Base-by-base conservation (phyloP, 768 basidiomycete species). In the Russula compacta region DNA sequence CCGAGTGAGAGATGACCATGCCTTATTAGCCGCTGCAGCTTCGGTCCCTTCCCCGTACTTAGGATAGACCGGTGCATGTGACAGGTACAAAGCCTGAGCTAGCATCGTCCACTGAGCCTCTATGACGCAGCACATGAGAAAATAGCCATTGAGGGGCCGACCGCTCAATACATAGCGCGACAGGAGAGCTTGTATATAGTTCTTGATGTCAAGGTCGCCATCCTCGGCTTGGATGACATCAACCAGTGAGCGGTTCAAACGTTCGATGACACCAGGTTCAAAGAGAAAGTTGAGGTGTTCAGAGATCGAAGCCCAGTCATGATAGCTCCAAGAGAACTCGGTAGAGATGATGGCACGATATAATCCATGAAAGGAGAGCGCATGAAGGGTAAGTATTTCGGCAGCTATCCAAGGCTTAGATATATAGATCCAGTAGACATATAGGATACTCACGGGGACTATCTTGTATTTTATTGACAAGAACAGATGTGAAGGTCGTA, bases 101-200 rank as follows among this genome's bases (percentile, higher is more conserved):
- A 95, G 81, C 19, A 90, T 78, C 6, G 90, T 92, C 86, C 90
- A 92, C 67, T 88, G 82, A 44, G 84, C 85, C 71, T 93, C 90
- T 66, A 90, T 81, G 49, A 90, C 83, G 69, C 92, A 93, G 72
- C 92, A 94, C n/a, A 92, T 83, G 57, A 89, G 79, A 66, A 94
- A 93, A 69, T 92, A 91, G 10, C 92, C 90, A 56, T 85, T 91
- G 15, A 94, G 75, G 12, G 92, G 92, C 6, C 92, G 80, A 9
- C 86, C 88, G 58, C 80, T 81, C 9, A 81, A 76, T 17, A 88
- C 81, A 72, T 90, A 98, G 56, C 87, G 85, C 33, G 84, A 80
- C 14, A 89, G 76, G 67, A 92, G 84, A 2, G 84, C 83, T 66
- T 85, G 83, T 21, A 85, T 77, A 69, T 83, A 87, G 58, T 76